Evolutionary conservation across 2,329 filamentous ascomycete species (phyloP), one percentile per base, ranked within the genome.

Genomic region (Neopestalotiopsis rosae): DNA sequence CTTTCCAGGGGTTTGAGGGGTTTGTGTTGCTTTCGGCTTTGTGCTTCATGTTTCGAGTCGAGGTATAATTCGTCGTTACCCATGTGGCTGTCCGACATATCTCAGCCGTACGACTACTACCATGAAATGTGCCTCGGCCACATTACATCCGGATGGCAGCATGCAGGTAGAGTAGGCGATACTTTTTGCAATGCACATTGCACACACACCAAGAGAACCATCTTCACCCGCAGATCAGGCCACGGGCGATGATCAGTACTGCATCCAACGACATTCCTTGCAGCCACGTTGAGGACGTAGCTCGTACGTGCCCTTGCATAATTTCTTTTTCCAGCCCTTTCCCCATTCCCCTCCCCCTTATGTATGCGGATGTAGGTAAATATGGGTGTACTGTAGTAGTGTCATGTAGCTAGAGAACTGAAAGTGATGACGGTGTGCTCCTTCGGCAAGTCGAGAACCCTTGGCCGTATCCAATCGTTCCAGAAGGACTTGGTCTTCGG

Each of bases 61-160:
- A 66, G 42, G 42, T 66, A 45, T 57, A 66, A 57, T 57, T 24
- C n/a, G 49, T 66, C 63, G 20, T 32, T 10, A 66, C 45, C 61
- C 63, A 66, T 40, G 63, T 24, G n/a, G 63, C n/a, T 13, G 42
- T 17, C 63, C 63, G 28, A 40, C 17, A 20, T 20, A 62, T 17
- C 20, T n/a, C n/a, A 34, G 28, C 34, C 28, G n/a, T 20, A n/a
- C 30, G 10, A 34, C 14, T 59, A 14, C 57, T 30, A 24, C 24
- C 30, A 14, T 52, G 7, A 20, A 52, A n/a, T 17, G 14, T 52
- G 17, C 20, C 45, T 52, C 17, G 17, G 10, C 45, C 20, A 20
- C 45, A 52, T 52, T 17, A 52, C 24, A 52, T 17, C 57, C 28
- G 57, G 57, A 30, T 34, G n/a, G 59, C 59, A 62, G 59, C 59